Conservation (phyloP, 2,329 filamentous ascomycete species). For the Periconia macrospinosa region DNA sequence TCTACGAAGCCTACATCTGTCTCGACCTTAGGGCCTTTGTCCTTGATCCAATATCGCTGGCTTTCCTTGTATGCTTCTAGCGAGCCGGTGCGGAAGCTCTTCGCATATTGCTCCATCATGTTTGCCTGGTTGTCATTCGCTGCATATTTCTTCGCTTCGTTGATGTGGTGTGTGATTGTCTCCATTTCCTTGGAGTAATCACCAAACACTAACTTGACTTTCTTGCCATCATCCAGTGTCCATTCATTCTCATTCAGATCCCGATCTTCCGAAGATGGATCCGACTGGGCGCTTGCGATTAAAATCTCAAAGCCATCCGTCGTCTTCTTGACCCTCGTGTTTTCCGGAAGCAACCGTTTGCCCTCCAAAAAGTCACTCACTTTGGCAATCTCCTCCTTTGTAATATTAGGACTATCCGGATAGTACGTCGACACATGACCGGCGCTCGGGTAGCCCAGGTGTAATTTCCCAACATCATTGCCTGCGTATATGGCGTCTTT, state of each 20-base stretch:
- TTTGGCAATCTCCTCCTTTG: slow-evolving; percentile 50
- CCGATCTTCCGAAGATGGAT: slow-evolving; percentile 42
- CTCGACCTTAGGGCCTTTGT: slow-evolving; percentile 56
- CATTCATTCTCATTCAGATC: slow-evolving; percentile 51
- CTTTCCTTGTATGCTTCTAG: slow-evolving; percentile 54
- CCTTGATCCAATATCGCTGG: slow-evolving; percentile 57
- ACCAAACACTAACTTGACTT: slow-evolving; percentile 49
- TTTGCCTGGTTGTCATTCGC: slow-evolving; percentile 48
- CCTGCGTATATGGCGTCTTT: slow-evolving; percentile 51
- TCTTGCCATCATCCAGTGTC: slow-evolving; percentile 51
- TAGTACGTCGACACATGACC: slow-evolving; percentile 56
- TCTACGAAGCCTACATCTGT: slow-evolving; percentile 59
- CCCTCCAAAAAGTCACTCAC: slow-evolving; percentile 51
- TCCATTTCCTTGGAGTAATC: slow-evolving; percentile 51
- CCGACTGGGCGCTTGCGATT: slow-evolving; percentile 50
- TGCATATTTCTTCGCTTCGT: slow-evolving; percentile 51
- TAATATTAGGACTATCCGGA: slow-evolving; percentile 52
- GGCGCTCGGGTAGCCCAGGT: slow-evolving; percentile 53
- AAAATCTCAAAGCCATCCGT: slow-evolving; percentile 50
- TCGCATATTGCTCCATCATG: slow-evolving; percentile 53
- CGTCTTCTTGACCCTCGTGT: slow-evolving; percentile 52
- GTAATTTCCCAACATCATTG: slow-evolving; percentile 45
- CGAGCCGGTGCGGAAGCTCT: slow-evolving; percentile 54
- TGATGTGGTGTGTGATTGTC: slow-evolving; percentile 50
- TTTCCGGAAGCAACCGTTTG: slow-evolving; percentile 52